Evolutionary conservation across 306 rosid genomes (phyloP), one percentile per base, ranked within the genome.

Genomic region (Urtica urens): DNA sequence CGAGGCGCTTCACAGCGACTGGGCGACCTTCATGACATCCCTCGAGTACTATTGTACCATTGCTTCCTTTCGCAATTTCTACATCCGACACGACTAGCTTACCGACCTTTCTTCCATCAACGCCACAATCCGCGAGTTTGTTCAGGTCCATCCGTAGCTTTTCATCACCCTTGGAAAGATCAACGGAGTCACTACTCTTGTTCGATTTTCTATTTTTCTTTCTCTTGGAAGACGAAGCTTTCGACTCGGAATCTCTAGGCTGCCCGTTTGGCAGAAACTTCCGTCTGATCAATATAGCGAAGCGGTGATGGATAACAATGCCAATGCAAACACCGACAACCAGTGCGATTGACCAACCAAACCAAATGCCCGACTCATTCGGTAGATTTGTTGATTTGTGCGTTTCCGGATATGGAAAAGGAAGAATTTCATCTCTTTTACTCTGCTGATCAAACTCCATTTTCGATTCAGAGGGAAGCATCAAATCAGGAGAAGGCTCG

Each of bases 1-100:
- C 85, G 29, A 87, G 87, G 49, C 96, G 93, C 55, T 87, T 83
- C 31, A 87, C 87, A 59, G 96, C 96, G 60, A 87, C 92, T 10
- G 62, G 58, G 13, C 94, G 77, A 14, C 94, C 75, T 52, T 79
- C 94, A 51, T 82, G 82, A 41, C 49, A 49, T 67, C 96, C 96
- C 58, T 82, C 87, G 2, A 87, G 74, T 9, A 87, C 76, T 67
- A 87, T 29, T 2, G 96, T 82, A 14, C 87, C 96, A 45, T 87
- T 87, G 61, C 96, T 87, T 54, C 96, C 96, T 62, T 68, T 82
- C 18, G 92, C 90, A 58, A 87, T 87, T 70, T 82, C 84, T 43
- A 33, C 71, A 47, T 66, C 69, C 16, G 94, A 78, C 44, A 82
- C 60, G 10, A 70, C 23, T 27, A 82, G 53, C 51, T 87, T 87